Base-by-base conservation (phyloP, 805 yeast genomes). In the Saturnispora hagleri region DNA sequence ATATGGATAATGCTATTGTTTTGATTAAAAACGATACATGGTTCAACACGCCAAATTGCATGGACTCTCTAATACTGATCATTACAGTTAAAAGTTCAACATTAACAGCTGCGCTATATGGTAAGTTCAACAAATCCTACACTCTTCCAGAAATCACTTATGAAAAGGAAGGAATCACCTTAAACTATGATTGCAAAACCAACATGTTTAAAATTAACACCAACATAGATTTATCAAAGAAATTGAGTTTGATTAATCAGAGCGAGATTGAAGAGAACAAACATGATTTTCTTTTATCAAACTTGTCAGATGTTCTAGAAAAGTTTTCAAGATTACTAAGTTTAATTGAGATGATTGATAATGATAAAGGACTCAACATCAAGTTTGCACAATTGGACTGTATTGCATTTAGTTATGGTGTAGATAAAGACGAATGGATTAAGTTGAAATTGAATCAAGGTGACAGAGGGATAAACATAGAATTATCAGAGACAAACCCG, bases 11-110 rank as follows among this genome's bases (percentile, higher is more conserved):
- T 46, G 61, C 67, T 5, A 52, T 67, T 34, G 55, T 73, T 22
- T 49, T 70, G 3, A 59, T 71, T 15, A 63, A 68, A 40, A 72
- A 73, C 18, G 62, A 65, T 33, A 57, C 71, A 0, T 62, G 73
- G 43, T 67, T 67, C 47, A 60, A 66, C 43, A 68, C 72, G 10
- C 68, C 71, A 3, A 62, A 64, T 49, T 67, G 73, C 46, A 63
- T 67, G 10, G 65, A 65, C 26, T 61, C 73, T 1, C 46, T 73
- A 33, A 60, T 68, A 27, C 52, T 73, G 22, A 59, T 61, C 2
- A 61, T 71, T 28, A 59, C 60, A 20, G 61, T 64, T 12, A 56
- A 55, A 22, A 62, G 57, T 44, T 58, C 60, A 27, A 58, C 58
- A 24, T 58, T 71, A 48, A 61, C 65, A 34, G 63, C 70, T n/a